Conservation (phyloP, 495 filamentous ascomycete species). For the Penicillium waksmanii region DNA sequence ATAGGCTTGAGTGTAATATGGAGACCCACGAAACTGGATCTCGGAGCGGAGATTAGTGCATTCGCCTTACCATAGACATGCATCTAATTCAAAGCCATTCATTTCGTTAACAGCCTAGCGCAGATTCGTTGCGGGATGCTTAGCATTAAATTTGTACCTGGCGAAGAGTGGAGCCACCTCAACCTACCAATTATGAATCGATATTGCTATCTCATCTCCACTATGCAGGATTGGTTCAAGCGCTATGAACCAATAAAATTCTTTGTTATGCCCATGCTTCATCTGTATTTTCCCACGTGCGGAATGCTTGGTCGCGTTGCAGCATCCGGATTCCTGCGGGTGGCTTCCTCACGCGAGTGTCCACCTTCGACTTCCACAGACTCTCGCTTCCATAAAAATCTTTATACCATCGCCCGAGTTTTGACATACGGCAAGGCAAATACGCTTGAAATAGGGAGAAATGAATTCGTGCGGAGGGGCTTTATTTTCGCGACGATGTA, state of each 20-base stretch:
- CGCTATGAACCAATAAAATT: slow-evolving; percentile 5
- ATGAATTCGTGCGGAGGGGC: too few relatives aligned
- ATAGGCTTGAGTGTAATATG: slow-evolving; percentile 8
- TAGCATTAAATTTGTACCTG: background rate
- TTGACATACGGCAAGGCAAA: too few relatives aligned
- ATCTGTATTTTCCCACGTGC: slow-evolving; percentile 8
- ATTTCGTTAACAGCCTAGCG: background rate
- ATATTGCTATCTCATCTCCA: background rate
- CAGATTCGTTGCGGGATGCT: slow-evolving; percentile 1
- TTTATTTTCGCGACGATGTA: too few relatives aligned
- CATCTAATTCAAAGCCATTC: background rate
- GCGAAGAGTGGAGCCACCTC: background rate
- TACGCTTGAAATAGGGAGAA: too few relatives aligned
- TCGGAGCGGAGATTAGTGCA: background rate
- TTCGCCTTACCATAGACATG: background rate
- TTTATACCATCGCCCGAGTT: too few relatives aligned
- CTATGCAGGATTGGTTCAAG: background rate
- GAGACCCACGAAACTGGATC: slow-evolving; percentile 7
- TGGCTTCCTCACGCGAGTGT: too few relatives aligned
- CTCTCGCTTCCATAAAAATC: too few relatives aligned
- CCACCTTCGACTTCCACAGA: too few relatives aligned
- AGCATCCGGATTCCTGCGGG: background rate
- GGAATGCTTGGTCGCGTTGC: slow-evolving; percentile 1
- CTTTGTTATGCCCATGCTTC: slow-evolving; percentile 9
- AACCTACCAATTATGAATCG: background rate